Conservation (phyloP, 2,329 filamentous ascomycete species). For the Ceratocystis variospora region DNA sequence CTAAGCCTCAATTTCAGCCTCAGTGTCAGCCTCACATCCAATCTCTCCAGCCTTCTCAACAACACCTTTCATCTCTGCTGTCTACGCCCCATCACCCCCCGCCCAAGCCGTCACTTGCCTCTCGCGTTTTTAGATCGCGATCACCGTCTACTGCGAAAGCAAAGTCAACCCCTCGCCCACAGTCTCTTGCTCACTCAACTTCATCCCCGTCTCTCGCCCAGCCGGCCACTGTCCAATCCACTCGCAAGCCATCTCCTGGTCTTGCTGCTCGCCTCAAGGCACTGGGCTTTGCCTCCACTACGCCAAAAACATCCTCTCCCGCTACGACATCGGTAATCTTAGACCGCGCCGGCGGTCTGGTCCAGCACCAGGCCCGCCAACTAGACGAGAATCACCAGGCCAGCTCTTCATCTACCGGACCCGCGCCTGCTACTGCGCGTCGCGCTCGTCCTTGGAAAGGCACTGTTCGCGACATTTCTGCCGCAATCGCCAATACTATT, state of each 20-base stretch:
- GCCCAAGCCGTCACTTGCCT: conserved; percentile 10
- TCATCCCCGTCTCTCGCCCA: conserved; percentile 20
- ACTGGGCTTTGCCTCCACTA: conserved; percentile 40
- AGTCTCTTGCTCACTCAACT: conserved; percentile 21
- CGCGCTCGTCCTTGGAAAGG: conserved; percentile 62
- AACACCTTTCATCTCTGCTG: not conserved
- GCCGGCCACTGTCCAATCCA: conserved; percentile 23
- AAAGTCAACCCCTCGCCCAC: conserved; percentile 20
- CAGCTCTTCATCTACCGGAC: conserved; percentile 33
- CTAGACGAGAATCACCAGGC: conserved; percentile 55
- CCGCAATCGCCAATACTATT: conserved; percentile 15
- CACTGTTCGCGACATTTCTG: conserved; percentile 35
- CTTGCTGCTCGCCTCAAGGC: conserved; percentile 52
- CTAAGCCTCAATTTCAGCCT: not conserved
- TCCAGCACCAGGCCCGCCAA: conserved; percentile 54
- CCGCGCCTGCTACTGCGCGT: conserved; percentile 36
- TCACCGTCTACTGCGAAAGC: conserved; percentile 21
- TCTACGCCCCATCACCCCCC: not conserved
- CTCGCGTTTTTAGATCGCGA: conserved; percentile 18
- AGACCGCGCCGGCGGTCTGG: conserved; percentile 51
- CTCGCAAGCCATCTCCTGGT: conserved; percentile 49
- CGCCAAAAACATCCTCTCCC: conserved; percentile 20
- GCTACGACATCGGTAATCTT: conserved; percentile 22
- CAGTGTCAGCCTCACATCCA: not conserved
- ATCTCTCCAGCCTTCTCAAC: not conserved